Conservation (phyloP, 2,329 filamentous ascomycete species). For the Diaporthe vaccinii region DNA sequence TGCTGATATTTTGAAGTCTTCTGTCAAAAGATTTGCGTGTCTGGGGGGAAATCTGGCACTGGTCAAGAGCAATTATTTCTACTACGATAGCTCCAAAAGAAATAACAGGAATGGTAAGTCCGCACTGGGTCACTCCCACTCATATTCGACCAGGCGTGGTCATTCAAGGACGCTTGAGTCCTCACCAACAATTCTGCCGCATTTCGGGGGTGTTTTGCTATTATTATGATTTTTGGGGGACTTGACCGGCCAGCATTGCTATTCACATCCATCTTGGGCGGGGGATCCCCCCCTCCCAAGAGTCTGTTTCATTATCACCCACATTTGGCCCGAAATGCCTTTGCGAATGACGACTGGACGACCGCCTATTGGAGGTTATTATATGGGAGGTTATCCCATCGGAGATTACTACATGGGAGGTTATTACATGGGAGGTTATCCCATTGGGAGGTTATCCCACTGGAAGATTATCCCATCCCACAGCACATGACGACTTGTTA, state of each 20-base stretch:
- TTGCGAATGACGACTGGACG: neutral
- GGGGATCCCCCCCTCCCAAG: neutral
- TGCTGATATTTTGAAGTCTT: no score
- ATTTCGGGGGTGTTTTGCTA: neutral
- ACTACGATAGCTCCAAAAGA: no score
- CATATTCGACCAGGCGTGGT: neutral
- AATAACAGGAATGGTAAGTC: no score
- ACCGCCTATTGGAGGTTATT: neutral
- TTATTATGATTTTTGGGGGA: neutral
- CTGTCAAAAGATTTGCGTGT: no score
- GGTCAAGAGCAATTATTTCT: no score
- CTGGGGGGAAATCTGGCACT: no score
- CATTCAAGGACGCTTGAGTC: neutral
- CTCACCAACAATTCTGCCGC: neutral
- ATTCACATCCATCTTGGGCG: neutral
- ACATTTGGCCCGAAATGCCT: neutral
- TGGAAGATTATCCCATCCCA: neutral
- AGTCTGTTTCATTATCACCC: neutral
- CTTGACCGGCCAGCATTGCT: neutral
- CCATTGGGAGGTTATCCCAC: neutral
- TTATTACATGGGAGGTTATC: neutral
- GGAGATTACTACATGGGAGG: neutral
- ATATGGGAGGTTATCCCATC: neutral
- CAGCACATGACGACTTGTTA: neutral
- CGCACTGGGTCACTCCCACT: neutral